These are phyloP conservation scores for Talaromyces amestolkiae DNA, from an alignment of 2,329 filamentous ascomycete species.

Conservation along the genomic window DNA sequence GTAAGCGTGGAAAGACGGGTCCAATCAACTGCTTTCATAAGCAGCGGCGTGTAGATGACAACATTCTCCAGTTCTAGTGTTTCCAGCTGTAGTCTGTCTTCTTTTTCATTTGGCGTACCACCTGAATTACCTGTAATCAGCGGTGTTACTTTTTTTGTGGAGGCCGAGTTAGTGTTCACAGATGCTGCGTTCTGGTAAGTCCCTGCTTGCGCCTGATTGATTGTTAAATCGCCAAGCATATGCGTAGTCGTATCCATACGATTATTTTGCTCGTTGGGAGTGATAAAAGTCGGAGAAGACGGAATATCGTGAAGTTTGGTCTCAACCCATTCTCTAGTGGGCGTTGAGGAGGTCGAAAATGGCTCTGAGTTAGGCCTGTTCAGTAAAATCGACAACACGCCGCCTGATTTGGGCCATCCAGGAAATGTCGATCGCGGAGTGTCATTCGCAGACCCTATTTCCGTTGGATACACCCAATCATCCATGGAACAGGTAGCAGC, in stretches of 20 bases:
- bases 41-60: constrained; percentile 67
- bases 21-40: constrained; percentile 73
- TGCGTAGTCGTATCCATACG: constrained; percentile 6
- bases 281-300: constrained; percentile 2
- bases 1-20: constrained; percentile 68
- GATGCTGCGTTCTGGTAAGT: neutral
- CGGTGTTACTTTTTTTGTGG: neutral
- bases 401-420: constrained; percentile 35
- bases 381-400: constrained; percentile 34
- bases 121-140: neutral
- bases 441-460: constrained; percentile 20
- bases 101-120: neutral
- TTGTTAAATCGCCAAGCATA: constrained; percentile 7
- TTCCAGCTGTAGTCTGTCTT: constrained; percentile 61
- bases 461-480: constrained; percentile 31
- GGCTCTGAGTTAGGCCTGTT: constrained; percentile 10
- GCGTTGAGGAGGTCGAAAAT: neutral
- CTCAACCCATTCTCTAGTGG: neutral
- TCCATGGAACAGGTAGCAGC: constrained; percentile 41
- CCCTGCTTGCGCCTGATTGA: constrained; percentile 5
- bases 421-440: constrained; percentile 14
- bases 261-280: neutral
- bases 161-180: neutral
- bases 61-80: constrained; percentile 73
- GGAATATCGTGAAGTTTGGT: neutral